phyloP scores from a whole-genome alignment of 2,329 filamentous ascomycete species.

The Fusarium sp. region DNA sequence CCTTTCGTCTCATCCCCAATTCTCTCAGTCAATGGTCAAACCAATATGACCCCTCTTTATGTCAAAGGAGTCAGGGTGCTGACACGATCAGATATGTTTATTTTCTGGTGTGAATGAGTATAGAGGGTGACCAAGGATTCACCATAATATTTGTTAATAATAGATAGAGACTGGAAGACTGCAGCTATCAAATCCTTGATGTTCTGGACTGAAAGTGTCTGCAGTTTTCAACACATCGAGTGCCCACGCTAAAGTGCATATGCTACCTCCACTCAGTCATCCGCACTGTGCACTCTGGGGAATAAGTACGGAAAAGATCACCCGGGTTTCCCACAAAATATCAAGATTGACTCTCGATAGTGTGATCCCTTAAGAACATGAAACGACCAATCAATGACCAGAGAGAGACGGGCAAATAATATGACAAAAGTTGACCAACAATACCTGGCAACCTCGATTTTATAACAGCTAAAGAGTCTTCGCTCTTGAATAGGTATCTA shows the following conservation, averaged over 20 bases:
- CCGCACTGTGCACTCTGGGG: constrained; percentile 20
- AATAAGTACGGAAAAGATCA: constrained; percentile 15
- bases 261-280: constrained; percentile 2
- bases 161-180: neutral
- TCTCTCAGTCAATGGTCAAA: neutral
- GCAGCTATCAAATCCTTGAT: neutral
- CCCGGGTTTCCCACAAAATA: constrained; percentile 10
- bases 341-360: neutral
- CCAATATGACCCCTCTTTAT: constrained; percentile 6
- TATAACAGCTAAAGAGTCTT: neutral
- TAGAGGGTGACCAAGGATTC: neutral
- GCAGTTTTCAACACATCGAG: neutral
- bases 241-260: neutral
- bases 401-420: neutral
- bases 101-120: neutral
- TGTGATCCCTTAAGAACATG: neutral
- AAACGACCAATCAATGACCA: neutral
- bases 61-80: neutral
- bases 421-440: no score
- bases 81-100: neutral
- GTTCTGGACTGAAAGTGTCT: neutral
- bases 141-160: neutral
- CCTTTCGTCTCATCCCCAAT: constrained; percentile 8
- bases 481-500: neutral
- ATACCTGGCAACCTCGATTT: neutral